Conservation (phyloP, 345 rosid species). For the Aurinia saxatilis region DNA sequence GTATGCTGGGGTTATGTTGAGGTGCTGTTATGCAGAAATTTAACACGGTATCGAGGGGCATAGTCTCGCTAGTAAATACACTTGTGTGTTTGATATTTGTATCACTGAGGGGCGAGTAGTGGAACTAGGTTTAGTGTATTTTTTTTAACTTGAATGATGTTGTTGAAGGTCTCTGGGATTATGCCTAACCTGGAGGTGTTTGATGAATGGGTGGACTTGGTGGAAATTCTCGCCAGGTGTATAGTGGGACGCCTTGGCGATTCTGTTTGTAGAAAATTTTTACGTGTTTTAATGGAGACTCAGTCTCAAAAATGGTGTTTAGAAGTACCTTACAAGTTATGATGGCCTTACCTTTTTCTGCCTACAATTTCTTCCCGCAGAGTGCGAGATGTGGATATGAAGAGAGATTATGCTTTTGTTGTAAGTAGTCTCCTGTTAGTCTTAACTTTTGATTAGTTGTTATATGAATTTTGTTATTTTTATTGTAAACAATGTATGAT, state of each 20-base stretch:
- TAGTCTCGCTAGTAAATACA: neutral
- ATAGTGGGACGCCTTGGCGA: slow-evolving; percentile 25
- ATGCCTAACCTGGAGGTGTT: slow-evolving; percentile 89
- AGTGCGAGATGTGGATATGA: slow-evolving; percentile 99
- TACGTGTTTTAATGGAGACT: slow-evolving; percentile 64
- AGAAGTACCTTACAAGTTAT: slow-evolving; percentile 60
- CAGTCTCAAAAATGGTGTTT: slow-evolving; percentile 89
- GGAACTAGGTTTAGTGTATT: slow-evolving; percentile 40
- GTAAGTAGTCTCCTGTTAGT: slow-evolving; percentile 33
- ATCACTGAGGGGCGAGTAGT: neutral
- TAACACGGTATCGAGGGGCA: neutral
- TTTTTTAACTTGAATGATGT: slow-evolving; percentile 85
- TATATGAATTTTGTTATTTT: neutral
- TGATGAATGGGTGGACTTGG: slow-evolving; percentile 95
- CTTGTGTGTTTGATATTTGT: neutral
- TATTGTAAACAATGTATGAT: neutral
- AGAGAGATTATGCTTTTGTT: slow-evolving; percentile 96
- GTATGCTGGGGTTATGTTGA: neutral
- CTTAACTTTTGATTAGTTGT: neutral
- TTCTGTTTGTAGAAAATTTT: slow-evolving; percentile 41
- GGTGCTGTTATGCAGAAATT: neutral
- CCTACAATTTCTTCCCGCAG: slow-evolving; percentile 85
- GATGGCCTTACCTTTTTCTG: slow-evolving; percentile 99
- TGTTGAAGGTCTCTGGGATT: slow-evolving; percentile 98
- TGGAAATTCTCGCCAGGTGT: slow-evolving; percentile 34